Conservation (phyloP, 352 stramenopile species). For the Phytopythium sindhum region DNA sequence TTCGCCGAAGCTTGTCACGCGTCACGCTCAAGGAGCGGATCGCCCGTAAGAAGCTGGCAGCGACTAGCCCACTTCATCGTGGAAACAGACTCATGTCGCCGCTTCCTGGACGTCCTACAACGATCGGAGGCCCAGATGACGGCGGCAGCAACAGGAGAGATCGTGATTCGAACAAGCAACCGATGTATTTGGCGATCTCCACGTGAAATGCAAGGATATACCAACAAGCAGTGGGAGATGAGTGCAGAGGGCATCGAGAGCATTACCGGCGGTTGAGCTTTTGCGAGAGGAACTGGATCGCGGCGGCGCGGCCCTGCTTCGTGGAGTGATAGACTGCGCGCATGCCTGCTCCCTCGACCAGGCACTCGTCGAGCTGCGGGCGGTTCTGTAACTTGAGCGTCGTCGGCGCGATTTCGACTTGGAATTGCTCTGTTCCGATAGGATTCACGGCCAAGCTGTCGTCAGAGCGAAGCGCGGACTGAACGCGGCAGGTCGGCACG, state of each 20-base stretch:
- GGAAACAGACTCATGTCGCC: background rate
- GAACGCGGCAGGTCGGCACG: slow-evolving; percentile 42
- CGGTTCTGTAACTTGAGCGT: slow-evolving; percentile 43
- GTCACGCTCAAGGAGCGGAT: slow-evolving; percentile 56
- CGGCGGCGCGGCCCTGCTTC: slow-evolving; percentile 48
- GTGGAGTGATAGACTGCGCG: slow-evolving; percentile 54
- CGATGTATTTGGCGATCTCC: slow-evolving; percentile 59
- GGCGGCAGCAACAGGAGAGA: slow-evolving; percentile 5
- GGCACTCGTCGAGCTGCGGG: slow-evolving; percentile 50
- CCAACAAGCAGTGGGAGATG: background rate
- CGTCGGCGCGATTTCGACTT: slow-evolving; percentile 10
- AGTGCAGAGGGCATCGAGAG: background rate
- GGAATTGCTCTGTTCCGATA: slow-evolving; percentile 7
- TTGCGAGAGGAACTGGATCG: slow-evolving; percentile 46
- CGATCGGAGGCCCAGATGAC: background rate
- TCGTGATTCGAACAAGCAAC: slow-evolving; percentile 14
- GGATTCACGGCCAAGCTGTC: background rate
- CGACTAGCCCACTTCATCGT: background rate
- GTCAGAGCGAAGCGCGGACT: slow-evolving; percentile 10
- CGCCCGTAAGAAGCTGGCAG: slow-evolving; percentile 29
- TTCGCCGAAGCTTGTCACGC: slow-evolving; percentile 56
- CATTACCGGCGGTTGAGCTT: slow-evolving; percentile 15
- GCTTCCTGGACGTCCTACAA: background rate
- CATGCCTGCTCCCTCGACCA: slow-evolving; percentile 38
- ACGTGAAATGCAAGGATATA: slow-evolving; percentile 27